Conservation (phyloP, 768 basidiomycete species). For the Mycena metata region DNA sequence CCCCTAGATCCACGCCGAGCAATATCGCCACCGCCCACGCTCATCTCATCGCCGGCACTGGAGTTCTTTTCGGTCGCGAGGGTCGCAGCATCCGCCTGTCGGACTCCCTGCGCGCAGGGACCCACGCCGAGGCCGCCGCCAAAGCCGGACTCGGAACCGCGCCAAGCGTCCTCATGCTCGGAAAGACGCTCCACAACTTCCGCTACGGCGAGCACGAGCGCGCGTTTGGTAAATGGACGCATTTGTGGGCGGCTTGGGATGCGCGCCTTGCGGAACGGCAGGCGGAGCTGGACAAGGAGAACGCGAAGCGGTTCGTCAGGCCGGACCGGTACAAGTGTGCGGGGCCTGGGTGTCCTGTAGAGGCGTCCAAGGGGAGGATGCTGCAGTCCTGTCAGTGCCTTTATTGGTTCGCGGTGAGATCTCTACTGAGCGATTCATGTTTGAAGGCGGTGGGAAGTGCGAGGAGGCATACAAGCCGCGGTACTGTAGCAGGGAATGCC, state of each 20-base stretch:
- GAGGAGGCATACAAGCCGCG: conserved; percentile 19
- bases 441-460: conserved; percentile 18
- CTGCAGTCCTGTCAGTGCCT: conserved; percentile 6
- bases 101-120: conserved; percentile 5
- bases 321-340: conserved; percentile 13
- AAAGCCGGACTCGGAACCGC: not conserved
- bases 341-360: not conserved
- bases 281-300: conserved; percentile 5
- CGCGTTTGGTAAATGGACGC: not conserved
- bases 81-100: not conserved
- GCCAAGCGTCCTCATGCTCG: not conserved
- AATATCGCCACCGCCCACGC: conserved; percentile 8
- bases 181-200: not conserved
- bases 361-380: conserved; percentile 6
- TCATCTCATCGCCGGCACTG: not conserved
- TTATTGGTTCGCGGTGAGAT: not conserved
- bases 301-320: not conserved
- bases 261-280: conserved; percentile 4
- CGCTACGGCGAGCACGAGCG: conserved; percentile 13
- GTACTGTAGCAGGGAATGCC: conserved; percentile 24
- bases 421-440: not conserved
- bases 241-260: conserved; percentile 7
- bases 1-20: not conserved
- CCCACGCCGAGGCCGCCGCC: conserved; percentile 13
- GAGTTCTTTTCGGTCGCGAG: not conserved